A percentile compares a stretch with the other conserved stretches of the same genome.
phyloP scores from a whole-genome alignment of 2,329 filamentous ascomycete species.

The Aspergillus carbonarius region DNA sequence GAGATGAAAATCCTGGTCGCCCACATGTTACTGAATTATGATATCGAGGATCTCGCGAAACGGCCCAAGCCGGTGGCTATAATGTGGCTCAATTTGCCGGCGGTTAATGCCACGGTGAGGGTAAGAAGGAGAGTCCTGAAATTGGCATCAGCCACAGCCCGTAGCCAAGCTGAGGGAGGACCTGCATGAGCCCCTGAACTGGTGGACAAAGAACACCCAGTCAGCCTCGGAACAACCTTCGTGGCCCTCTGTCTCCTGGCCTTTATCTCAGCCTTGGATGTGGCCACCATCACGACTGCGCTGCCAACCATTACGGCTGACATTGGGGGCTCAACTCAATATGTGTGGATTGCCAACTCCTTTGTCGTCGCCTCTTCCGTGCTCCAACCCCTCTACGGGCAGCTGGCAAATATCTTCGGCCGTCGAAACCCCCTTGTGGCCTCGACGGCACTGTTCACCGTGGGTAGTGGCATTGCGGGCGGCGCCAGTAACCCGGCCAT shows the following conservation, averaged over 20 bases:
- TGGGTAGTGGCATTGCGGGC: conserved; percentile 56
- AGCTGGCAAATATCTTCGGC: conserved; percentile 55
- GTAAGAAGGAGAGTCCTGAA: too few relatives aligned
- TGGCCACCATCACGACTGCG: not conserved
- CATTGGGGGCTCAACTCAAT: not conserved
- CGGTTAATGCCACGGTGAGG: too few relatives aligned
- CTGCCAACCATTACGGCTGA: not conserved
- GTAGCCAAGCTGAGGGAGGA: too few relatives aligned
- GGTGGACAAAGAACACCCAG: too few relatives aligned
- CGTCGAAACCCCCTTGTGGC: conserved; percentile 44
- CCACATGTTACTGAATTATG: too few relatives aligned
- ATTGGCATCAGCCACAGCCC: too few relatives aligned
- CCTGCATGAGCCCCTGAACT: too few relatives aligned
- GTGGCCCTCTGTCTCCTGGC: not conserved
- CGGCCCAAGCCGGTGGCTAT: too few relatives aligned
- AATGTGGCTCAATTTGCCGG: too few relatives aligned
- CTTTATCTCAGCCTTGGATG: not conserved
- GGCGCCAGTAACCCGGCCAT: conserved; percentile 45
- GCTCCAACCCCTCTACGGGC: conserved; percentile 50
- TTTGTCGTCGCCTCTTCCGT: not conserved
- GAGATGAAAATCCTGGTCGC: too few relatives aligned
- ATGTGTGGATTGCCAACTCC: not conserved
- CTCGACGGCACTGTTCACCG: conserved; percentile 47
- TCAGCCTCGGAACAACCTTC: too few relatives aligned
- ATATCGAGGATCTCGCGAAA: too few relatives aligned